Evolutionary conservation across 106 monocot species (phyloP).

Genomic region (Dactylorhiza incarnata): DNA sequence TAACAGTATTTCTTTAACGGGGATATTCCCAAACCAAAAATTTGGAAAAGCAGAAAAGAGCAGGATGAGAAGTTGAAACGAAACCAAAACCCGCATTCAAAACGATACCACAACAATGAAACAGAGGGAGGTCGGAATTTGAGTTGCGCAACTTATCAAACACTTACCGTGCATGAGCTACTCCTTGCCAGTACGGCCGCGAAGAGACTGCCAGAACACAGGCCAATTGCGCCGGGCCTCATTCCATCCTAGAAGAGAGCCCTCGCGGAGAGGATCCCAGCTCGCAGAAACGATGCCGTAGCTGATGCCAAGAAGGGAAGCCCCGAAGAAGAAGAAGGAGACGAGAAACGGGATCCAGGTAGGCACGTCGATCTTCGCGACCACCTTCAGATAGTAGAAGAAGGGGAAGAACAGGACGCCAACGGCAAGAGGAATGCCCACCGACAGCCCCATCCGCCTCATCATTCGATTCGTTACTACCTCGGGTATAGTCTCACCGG

Average conservation of each 20-base stretch:
- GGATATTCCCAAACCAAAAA: too few relatives aligned
- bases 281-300: slow-evolving; percentile 96
- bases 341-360: slow-evolving; percentile 83
- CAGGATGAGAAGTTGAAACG: neutral
- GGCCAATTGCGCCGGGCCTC: slow-evolving; percentile 94
- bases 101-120: neutral
- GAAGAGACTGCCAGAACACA: slow-evolving; percentile 84
- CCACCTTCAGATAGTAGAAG: slow-evolving; percentile 90
- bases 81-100: neutral
- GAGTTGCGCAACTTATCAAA: neutral
- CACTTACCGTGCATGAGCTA: neutral
- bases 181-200: slow-evolving; percentile 22
- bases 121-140: neutral
- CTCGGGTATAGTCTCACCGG: slow-evolving; percentile 56
- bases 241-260: slow-evolving; percentile 85
- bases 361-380: slow-evolving; percentile 73
- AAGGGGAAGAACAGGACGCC: slow-evolving; percentile 89
- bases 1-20: too few relatives aligned
- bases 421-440: slow-evolving; percentile 58
- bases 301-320: slow-evolving; percentile 73
- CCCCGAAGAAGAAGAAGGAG: slow-evolving; percentile 93
- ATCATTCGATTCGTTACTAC: slow-evolving; percentile 97
- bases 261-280: slow-evolving; percentile 90
- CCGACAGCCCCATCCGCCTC: slow-evolving; percentile 66
- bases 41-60: neutral